Conservation (phyloP, 2,329 filamentous ascomycete genomes). For the Clonostachys rhizophaga region DNA sequence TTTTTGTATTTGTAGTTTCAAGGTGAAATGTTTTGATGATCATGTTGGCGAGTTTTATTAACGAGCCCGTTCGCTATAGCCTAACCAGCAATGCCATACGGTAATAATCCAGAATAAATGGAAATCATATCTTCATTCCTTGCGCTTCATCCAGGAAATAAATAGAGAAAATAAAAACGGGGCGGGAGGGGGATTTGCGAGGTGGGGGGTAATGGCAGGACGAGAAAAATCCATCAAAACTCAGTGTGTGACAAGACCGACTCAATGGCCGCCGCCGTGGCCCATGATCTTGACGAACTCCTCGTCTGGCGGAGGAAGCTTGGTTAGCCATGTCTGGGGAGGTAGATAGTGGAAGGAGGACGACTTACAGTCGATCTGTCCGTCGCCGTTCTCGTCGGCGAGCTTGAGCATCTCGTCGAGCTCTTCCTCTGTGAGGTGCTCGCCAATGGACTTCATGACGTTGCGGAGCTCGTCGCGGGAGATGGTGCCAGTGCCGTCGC, state of each 20-base stretch:
- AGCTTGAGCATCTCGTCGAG: constrained; percentile 63
- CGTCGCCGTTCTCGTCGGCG: constrained; percentile 60
- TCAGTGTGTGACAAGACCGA: neutral
- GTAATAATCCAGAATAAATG: no score
- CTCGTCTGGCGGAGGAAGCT: neutral
- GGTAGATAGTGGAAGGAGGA: constrained; percentile 10
- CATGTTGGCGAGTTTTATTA: no score
- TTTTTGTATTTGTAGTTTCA: no score
- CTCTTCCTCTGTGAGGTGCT: constrained; percentile 60
- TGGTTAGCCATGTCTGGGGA: neutral
- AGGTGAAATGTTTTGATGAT: no score
- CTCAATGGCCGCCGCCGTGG: neutral
- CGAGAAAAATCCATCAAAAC: no score
- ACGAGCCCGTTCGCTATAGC: no score
- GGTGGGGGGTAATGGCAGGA: no score
- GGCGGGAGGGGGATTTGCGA: no score
- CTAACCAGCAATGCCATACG: no score
- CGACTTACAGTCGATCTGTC: constrained; percentile 55
- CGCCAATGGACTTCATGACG: constrained; percentile 61
- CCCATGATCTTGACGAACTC: constrained; percentile 5
- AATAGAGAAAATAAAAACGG: no score
- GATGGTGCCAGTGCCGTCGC: constrained; percentile 62
- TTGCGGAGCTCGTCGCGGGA: constrained; percentile 56
- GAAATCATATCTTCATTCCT: no score
- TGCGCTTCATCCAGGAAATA: no score